phyloP scores from a whole-genome alignment of 306 rosid genomes.

The Leucaena leucocephala region DNA sequence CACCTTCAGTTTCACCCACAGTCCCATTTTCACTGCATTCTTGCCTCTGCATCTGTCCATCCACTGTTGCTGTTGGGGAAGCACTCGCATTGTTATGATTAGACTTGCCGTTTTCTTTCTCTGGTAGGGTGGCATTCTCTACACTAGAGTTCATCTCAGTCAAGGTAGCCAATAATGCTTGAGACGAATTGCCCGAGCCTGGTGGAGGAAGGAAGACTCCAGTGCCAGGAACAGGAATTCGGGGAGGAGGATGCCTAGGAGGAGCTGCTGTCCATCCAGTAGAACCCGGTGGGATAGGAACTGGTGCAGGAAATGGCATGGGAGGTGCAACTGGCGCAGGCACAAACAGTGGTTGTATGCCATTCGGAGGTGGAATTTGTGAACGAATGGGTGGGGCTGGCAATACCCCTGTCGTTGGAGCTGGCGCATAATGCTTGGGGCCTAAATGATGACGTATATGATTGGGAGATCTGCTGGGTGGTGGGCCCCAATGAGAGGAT shows the following conservation, averaged over 20 bases:
- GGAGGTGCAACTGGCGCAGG: conserved; percentile 58
- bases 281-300: conserved; percentile 67
- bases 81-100: conserved; percentile 37
- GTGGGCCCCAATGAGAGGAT: conserved; percentile 69
- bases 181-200: conserved; percentile 68
- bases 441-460: conserved; percentile 62
- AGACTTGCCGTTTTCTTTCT: conserved; percentile 62
- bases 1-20: conserved; percentile 49
- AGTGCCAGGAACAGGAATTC: conserved; percentile 76
- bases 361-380: conserved; percentile 64
- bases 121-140: conserved; percentile 49
- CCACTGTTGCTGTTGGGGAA: conserved; percentile 52
- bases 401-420: conserved; percentile 61
- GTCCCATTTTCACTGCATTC: conserved; percentile 77
- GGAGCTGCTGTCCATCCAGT: conserved; percentile 78
- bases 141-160: conserved; percentile 45
- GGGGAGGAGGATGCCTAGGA: conserved; percentile 77
- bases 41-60: conserved; percentile 50
- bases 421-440: conserved; percentile 64
- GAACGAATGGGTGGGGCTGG: conserved; percentile 67
- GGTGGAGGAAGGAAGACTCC: conserved; percentile 98
- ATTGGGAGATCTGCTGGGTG: conserved; percentile 70
- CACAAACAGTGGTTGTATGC: conserved; percentile 73
- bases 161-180: conserved; percentile 41
- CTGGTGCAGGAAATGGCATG: conserved; percentile 71